These are phyloP conservation scores for Stramenopiles sp. DNA, from an alignment of 352 stramenopile genomes.

Conservation along the genomic window DNA sequence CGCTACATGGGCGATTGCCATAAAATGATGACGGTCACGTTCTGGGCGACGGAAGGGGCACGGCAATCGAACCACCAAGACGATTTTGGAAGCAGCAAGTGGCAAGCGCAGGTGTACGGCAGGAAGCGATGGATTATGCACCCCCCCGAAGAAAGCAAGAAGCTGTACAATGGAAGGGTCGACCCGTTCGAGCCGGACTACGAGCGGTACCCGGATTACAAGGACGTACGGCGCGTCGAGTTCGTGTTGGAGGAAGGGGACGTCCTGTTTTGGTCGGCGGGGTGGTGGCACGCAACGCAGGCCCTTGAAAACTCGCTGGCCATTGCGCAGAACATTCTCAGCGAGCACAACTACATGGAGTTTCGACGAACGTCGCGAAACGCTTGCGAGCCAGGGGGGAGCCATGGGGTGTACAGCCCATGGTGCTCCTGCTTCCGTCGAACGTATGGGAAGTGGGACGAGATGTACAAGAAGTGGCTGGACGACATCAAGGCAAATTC, in stretches of 20 bases:
- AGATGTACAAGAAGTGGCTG: neutral
- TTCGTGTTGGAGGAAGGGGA: slow-evolving; percentile 10
- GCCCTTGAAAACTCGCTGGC: slow-evolving; percentile 10
- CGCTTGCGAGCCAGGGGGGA: neutral
- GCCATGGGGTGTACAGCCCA: slow-evolving; percentile 5
- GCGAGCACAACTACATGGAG: slow-evolving; percentile 10
- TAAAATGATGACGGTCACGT: slow-evolving; percentile 12
- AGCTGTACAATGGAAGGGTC: slow-evolving; percentile 4
- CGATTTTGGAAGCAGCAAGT: slow-evolving; percentile 11
- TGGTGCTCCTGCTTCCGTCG: slow-evolving; percentile 4
- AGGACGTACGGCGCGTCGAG: neutral
- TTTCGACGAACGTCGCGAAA: slow-evolving; percentile 8
- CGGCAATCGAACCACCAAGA: slow-evolving; percentile 12
- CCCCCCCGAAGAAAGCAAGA: neutral
- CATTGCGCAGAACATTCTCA: slow-evolving; percentile 10
- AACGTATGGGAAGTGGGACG: slow-evolving; percentile 10
- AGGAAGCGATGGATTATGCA: slow-evolving; percentile 12
- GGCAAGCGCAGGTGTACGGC: slow-evolving; percentile 5
- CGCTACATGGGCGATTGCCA: slow-evolving; percentile 12
- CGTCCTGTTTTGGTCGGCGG: slow-evolving; percentile 9
- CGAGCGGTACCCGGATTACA: neutral
- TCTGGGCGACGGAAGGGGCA: slow-evolving; percentile 8
- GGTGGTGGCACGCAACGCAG: slow-evolving; percentile 3
- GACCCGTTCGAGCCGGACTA: slow-evolving; percentile 5
- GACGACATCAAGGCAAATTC: neutral